These are phyloP conservation scores for Wickerhamomyces pijperi DNA, from an alignment of 805 yeast genomes.

Conservation along the genomic window DNA sequence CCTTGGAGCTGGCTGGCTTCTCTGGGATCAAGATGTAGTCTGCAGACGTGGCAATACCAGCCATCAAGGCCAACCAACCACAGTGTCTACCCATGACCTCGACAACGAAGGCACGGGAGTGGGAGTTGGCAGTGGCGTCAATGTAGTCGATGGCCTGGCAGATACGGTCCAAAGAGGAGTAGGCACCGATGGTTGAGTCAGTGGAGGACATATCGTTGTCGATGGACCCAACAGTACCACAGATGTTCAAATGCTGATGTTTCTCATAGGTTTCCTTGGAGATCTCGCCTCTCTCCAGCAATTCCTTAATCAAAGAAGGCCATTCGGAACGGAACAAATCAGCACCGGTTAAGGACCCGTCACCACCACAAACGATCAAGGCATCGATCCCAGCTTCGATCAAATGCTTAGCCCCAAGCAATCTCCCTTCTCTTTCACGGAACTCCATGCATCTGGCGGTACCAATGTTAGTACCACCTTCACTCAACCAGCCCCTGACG, in stretches of 20 bases:
- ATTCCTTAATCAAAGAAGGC: constrained; percentile 78
- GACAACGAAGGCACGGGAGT: constrained; percentile 92
- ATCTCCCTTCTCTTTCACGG: constrained; percentile 76
- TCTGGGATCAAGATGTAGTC: constrained; percentile 93
- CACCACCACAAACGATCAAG: constrained; percentile 95
- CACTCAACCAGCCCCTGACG: constrained; percentile 84
- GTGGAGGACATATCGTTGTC: constrained; percentile 98
- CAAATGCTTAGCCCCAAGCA: constrained; percentile 74
- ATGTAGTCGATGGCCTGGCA: constrained; percentile 92
- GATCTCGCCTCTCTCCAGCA: constrained; percentile 43
- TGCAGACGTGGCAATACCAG: constrained; percentile 94
- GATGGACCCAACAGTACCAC: constrained; percentile 93
- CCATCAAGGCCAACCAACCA: constrained; percentile 97
- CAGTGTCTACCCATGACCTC: constrained; percentile 99
- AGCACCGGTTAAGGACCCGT: constrained; percentile 96
- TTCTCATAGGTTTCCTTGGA: constrained; percentile 47
- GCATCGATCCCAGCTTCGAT: constrained; percentile 88
- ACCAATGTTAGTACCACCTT: constrained; percentile 94
- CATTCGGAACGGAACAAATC: constrained; percentile 89
- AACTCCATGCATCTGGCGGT: constrained; percentile 89
- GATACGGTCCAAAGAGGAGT: constrained; percentile 84
- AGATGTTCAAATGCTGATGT: constrained; percentile 68
- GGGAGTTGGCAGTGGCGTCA: constrained; percentile 95
- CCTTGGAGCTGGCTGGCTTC: constrained; percentile 63
- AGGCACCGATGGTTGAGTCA: constrained; percentile 94